Evolutionary conservation across 176 grass and related monocot genomes (phyloP).

Genomic region (Carex kokanica): DNA sequence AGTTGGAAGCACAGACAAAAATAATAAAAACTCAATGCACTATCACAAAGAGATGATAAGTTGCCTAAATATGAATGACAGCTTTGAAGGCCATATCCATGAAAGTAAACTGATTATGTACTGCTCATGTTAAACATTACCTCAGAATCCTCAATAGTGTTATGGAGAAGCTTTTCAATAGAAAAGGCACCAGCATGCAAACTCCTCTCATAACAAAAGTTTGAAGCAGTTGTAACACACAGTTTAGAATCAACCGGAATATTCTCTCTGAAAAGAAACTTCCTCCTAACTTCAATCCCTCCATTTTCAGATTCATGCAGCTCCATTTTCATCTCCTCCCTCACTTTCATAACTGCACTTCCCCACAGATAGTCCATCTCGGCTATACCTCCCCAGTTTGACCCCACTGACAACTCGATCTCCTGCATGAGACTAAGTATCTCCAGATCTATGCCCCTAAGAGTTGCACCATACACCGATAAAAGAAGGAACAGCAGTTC

Average conservation of each 20-base stretch:
- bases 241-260: constrained; percentile 80
- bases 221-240: constrained; percentile 56
- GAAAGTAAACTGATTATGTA: constrained; percentile 8
- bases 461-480: constrained; percentile 80
- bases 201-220: constrained; percentile 70
- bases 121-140: constrained; percentile 31
- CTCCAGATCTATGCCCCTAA: constrained; percentile 76
- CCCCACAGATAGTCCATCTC: constrained; percentile 95
- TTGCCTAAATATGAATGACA: background rate
- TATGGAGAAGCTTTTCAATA: constrained; percentile 56
- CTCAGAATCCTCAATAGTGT: constrained; percentile 42
- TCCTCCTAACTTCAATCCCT: constrained; percentile 47
- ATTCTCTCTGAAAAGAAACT: constrained; percentile 74
- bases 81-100: background rate
- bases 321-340: constrained; percentile 69
- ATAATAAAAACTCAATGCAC: background rate
- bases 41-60: background rate
- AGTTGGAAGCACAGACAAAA: background rate
- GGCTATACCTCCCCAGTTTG: constrained; percentile 51
- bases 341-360: constrained; percentile 52
- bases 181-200: constrained; percentile 47
- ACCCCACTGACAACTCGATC: constrained; percentile 51
- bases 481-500: constrained; percentile 76
- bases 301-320: constrained; percentile 35
- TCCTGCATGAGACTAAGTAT: constrained; percentile 84